Evolutionary conservation across 371 early-diverging fungal genomes (phyloP).

Genomic region (Mucor piriformis): DNA sequence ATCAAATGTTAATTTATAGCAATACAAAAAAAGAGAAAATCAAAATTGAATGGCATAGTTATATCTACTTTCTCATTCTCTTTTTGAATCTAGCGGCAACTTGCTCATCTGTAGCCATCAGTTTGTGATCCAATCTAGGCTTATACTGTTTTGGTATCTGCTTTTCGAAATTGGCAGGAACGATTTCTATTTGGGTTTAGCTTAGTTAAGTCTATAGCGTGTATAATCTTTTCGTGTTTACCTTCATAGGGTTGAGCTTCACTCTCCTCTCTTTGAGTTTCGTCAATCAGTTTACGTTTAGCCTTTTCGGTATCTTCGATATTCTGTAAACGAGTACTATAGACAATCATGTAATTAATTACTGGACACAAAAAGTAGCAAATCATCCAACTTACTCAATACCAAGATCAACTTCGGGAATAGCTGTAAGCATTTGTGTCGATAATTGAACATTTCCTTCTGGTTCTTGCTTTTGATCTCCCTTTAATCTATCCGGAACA

Average conservation of each 20-base stretch:
- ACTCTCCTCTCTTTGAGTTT: slow-evolving; percentile 22
- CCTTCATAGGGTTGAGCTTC: slow-evolving; percentile 1
- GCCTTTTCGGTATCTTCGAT: slow-evolving; percentile 87
- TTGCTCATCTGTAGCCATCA: slow-evolving; percentile 80
- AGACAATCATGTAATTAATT: not conserved
- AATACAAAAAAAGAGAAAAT: no score
- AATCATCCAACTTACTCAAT: slow-evolving; percentile 61
- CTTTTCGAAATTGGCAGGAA: slow-evolving; percentile 42
- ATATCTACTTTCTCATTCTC: slow-evolving; percentile 57
- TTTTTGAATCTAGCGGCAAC: slow-evolving; percentile 84
- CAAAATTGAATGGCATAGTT: no score
- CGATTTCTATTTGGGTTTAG: slow-evolving; percentile 21
- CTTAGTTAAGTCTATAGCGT: no score
- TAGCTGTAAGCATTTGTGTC: slow-evolving; percentile 88
- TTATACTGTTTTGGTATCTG: slow-evolving; percentile 38
- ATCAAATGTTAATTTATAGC: no score
- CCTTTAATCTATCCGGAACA: slow-evolving; percentile 74
- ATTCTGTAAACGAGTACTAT: slow-evolving; percentile 73
- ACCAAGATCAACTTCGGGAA: slow-evolving; percentile 93
- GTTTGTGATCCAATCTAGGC: slow-evolving; percentile 41
- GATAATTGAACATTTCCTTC: slow-evolving; percentile 91
- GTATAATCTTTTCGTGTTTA: slow-evolving; percentile 9
- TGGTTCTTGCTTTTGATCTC: slow-evolving; percentile 52
- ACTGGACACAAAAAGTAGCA: not conserved
- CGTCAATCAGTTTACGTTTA: slow-evolving; percentile 63